A percentile compares a stretch with the other conserved stretches of the same genome.
These are phyloP conservation scores for Nevesoporus exiguus DNA, from an alignment of 768 basidiomycete species.

Conservation along the genomic window DNA sequence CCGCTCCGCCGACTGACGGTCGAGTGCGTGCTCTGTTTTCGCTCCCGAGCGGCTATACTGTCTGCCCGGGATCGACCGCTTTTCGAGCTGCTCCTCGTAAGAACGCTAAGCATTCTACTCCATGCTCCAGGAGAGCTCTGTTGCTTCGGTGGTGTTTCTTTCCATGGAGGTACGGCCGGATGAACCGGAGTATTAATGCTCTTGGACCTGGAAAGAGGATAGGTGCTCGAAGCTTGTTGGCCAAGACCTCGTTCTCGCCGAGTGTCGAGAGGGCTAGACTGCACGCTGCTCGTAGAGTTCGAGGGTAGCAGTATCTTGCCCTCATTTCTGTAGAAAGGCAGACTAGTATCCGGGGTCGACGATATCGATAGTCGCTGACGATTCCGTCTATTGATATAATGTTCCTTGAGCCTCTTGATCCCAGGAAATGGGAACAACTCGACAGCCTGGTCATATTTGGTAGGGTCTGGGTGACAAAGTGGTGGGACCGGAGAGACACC, in stretches of 20 bases:
- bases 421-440: conserved; percentile 93
- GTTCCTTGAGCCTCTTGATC: conserved; percentile 72
- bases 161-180: conserved; percentile 37
- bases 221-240: conserved; percentile 68
- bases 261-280: conserved; percentile 47
- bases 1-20: not conserved
- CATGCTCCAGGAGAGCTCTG: too few relatives aligned
- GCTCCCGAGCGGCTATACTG: not conserved
- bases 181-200: conserved; percentile 37
- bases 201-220: conserved; percentile 42
- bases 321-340: conserved; percentile 44
- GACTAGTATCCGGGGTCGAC: conserved; percentile 44
- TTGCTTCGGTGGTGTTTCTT: too few relatives aligned
- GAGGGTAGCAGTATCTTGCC: conserved; percentile 40
- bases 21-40: not conserved
- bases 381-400: conserved; percentile 50
- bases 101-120: too few relatives aligned
- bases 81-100: conserved; percentile 20
- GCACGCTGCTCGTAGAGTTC: conserved; percentile 48
- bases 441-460: conserved; percentile 59
- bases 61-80: not conserved
- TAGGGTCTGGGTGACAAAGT: conserved; percentile 63
- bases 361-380: conserved; percentile 49
- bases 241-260: conserved; percentile 59
- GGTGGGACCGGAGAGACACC: conserved; percentile 75